Base-by-base conservation (phyloP, 176 grass and related monocot species). In the Triticum monococcum region DNA sequence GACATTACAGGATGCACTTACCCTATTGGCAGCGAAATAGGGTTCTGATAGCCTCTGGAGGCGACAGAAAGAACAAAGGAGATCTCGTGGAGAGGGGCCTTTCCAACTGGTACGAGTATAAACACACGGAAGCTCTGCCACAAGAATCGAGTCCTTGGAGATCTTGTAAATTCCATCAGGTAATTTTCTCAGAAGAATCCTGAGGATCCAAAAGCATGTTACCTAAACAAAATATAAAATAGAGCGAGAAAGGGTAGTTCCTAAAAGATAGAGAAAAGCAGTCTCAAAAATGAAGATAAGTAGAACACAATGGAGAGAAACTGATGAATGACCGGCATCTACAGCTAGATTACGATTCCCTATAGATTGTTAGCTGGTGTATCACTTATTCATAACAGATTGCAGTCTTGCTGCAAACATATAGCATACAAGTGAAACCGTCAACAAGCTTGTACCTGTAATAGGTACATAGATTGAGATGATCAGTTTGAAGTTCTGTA, bases 81-180 rank as follows among this genome's bases (percentile, higher is more conserved):
- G 78, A 64, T 98, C 93, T 85, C 81, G 91, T 38, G 97, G 97
- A 72, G 81, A 54, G 26, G 78, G 84, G 22, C 97, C 94, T 84
- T 84, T 94, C 94, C 97, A 98, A 77, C 81, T 92, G 57, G 90
- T 88, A 85, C 92, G 92, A 8, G 93, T 79, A 56, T 91, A 98
- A 17, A 56, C 80, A 80, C 40, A 90, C 60, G 96, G 96, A 84
- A 98, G 90, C 85, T 95, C 88, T 28, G 96, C 90, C 37, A 75
- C 88, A 85, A 98, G 91, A 80, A 98, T 86, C 0, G 93, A 89
- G 28, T 98, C 91, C 85, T 89, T 92, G 48, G 91, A 93, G 32
- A 98, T 86, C 84, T 98, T 98, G 61, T 90, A 94, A 60, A 84
- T 79, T 76, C 96, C 96, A 87, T 94, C 88, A 84, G 96, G 93